Conservation (phyloP, 169 alveolate genomes). For the Cryptosporidium meleagridis region DNA sequence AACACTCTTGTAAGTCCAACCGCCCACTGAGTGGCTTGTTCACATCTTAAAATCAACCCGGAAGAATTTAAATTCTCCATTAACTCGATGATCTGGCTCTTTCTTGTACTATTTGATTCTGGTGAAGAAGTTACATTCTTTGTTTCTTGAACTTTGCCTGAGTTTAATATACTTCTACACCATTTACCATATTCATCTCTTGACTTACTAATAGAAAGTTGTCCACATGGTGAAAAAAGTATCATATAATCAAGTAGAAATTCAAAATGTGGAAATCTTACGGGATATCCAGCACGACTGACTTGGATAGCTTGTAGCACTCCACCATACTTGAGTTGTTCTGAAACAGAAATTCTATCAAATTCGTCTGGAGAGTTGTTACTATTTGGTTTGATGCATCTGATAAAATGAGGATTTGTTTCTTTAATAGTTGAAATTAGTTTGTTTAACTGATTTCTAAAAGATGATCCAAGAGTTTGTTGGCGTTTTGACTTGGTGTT, state of each 20-base stretch:
- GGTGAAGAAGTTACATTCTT: neutral
- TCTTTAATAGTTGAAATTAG: slow-evolving; percentile 88
- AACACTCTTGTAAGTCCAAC: slow-evolving; percentile 55
- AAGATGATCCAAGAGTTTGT: slow-evolving; percentile 90
- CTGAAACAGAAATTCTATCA: slow-evolving; percentile 90
- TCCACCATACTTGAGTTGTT: slow-evolving; percentile 92
- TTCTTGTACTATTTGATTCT: neutral
- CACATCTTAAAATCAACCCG: neutral
- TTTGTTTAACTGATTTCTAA: slow-evolving; percentile 90
- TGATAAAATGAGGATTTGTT: slow-evolving; percentile 93
- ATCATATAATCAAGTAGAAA: slow-evolving; percentile 86
- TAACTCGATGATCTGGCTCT: slow-evolving; percentile 20
- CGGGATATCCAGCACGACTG: slow-evolving; percentile 95
- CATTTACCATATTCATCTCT: slow-evolving; percentile 12
- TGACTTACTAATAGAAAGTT: neutral
- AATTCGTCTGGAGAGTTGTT: slow-evolving; percentile 87
- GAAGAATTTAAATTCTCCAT: neutral
- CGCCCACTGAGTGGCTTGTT: slow-evolving; percentile 18
- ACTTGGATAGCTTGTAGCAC: slow-evolving; percentile 93
- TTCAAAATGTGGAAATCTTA: slow-evolving; percentile 89
- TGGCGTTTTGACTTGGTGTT: slow-evolving; percentile 38
- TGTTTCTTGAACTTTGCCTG: neutral
- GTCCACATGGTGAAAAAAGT: slow-evolving; percentile 76
- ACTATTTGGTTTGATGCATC: slow-evolving; percentile 95
- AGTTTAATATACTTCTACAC: neutral